Base-by-base conservation (phyloP, 805 yeast genomes). In the Saccharomycopsis javanensis region DNA sequence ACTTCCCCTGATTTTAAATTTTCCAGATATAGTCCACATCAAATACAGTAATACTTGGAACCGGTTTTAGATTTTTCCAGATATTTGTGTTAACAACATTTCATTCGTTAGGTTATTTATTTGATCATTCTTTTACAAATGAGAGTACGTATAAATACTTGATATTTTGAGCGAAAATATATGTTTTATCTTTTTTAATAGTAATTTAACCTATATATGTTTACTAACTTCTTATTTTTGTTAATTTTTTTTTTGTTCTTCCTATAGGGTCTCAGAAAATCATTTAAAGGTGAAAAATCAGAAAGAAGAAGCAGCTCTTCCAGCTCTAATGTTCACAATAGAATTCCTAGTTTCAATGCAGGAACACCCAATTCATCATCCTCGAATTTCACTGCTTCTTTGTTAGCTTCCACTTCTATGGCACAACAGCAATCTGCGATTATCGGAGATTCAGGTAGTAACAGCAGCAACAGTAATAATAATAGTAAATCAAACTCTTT, bases 221-320 rank as follows among this genome's bases (percentile, higher is more conserved):
- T n/a, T n/a, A n/a, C 35, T 4, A 33, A 11, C 15, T 33, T 33
- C 3, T 25, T 28, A 30, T 28, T 4, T 13, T 13, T 11, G 37
- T 28, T 23, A 18, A 48, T 16, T 18, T 27, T 33, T 13, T 30
- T 51, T 13, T 13, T 42, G 35, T 27, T 31, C 25, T 15, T 50
- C 33, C 38, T 56, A 18, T 53, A 67, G 68, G 70, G 70, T 37
- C 53, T 68, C 48, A 64, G 71, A 57, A 65, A 69, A 52, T 68
- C 71, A 15, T 63, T 68, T 42, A 66, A 67, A 55, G 67, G 70
- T 51, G 71, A 66, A 51, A 68, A 67, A 55, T 61, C 66, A 13
- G 60, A 57, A 30, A 50, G 58, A 31, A 46, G 60, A 38, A 16
- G 58, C 50, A 51, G 56, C 13, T 54, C 54, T 45, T 20, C 46